Conservation (phyloP, 2,329 filamentous ascomycete genomes). For the Taxawa tesnikishii region DNA sequence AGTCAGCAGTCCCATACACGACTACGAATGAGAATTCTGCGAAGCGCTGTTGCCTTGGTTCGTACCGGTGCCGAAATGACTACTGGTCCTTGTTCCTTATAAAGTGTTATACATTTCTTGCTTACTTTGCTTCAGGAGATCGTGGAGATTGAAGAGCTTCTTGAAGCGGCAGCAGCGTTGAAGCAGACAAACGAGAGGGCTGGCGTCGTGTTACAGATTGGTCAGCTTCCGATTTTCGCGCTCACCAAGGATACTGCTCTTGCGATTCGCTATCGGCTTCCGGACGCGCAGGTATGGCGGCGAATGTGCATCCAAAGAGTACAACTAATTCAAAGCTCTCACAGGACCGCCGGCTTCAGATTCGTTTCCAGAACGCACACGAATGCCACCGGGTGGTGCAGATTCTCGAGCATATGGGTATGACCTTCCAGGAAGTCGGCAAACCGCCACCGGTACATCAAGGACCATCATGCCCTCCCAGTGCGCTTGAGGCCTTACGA, state of each 20-base stretch:
- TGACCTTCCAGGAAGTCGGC: constrained; percentile 2
- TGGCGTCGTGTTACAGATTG: constrained; percentile 18
- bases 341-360: constrained; percentile 19
- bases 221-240: constrained; percentile 32
- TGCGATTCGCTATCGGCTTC: constrained; percentile 26
- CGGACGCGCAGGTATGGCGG: constrained; percentile 21
- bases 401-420: constrained; percentile 8
- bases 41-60: too few species aligned
- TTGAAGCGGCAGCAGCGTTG: constrained; percentile 1
- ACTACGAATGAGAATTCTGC: too few species aligned
- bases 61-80: too few species aligned
- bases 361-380: constrained; percentile 13
- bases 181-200: constrained; percentile 9
- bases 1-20: too few species aligned
- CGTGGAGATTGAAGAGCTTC: constrained; percentile 6
- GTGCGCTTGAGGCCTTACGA: not conserved
- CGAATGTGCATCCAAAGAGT: not conserved
- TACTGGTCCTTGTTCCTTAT: too few species aligned
- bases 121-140: constrained; percentile 6
- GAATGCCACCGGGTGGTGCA: constrained; percentile 13
- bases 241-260: constrained; percentile 26
- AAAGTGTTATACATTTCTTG: too few species aligned
- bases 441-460: not conserved
- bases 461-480: not conserved
- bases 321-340: not conserved